A percentile compares a stretch with the other conserved stretches of the same genome.
These are phyloP conservation scores for Porphyrellus cyaneotinctus DNA, from an alignment of 768 basidiomycete genomes.

Conservation along the genomic window DNA sequence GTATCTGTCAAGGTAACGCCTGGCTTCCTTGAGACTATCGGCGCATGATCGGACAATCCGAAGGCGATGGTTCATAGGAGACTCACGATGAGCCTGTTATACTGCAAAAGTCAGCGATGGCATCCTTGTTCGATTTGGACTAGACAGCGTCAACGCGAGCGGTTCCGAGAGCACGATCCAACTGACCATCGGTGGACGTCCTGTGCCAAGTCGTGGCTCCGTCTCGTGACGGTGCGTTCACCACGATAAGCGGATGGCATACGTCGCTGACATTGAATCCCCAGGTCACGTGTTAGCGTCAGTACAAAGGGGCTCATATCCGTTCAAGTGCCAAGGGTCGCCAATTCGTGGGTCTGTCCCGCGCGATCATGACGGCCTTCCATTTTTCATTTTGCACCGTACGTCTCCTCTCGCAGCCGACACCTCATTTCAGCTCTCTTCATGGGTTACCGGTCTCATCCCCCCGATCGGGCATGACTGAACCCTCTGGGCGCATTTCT, in stretches of 20 bases:
- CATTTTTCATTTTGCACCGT: slow-evolving; percentile 18
- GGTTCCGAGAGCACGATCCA: no score
- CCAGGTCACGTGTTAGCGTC: slow-evolving; percentile 19
- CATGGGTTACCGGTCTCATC: slow-evolving; percentile 2
- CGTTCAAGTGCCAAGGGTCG: slow-evolving; percentile 15
- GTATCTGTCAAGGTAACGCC: slow-evolving; percentile 64
- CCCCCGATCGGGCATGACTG: slow-evolving; percentile 6
- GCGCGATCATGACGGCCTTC: slow-evolving; percentile 15
- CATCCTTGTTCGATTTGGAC: slow-evolving; percentile 37
- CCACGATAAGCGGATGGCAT: slow-evolving; percentile 16
- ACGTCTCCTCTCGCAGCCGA: slow-evolving; percentile 17
- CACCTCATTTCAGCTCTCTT: slow-evolving; percentile 4
- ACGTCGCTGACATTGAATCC: slow-evolving; percentile 20
- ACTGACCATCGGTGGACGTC: slow-evolving; percentile 25
- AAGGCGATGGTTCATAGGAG: background rate
- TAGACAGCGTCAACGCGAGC: slow-evolving; percentile 1
- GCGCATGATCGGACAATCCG: background rate
- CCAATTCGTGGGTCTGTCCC: background rate
- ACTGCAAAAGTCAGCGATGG: slow-evolving; percentile 54
- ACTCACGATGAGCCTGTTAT: slow-evolving; percentile 74
- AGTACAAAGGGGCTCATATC: background rate
- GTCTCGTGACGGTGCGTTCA: background rate
- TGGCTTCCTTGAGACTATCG: slow-evolving; percentile 50
- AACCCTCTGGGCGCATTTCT: background rate
- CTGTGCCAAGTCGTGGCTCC: background rate